Evolutionary conservation across 805 yeast species (phyloP), one percentile per base, ranked within the genome.

Genomic region (Wickerhamiella qilinensis): DNA sequence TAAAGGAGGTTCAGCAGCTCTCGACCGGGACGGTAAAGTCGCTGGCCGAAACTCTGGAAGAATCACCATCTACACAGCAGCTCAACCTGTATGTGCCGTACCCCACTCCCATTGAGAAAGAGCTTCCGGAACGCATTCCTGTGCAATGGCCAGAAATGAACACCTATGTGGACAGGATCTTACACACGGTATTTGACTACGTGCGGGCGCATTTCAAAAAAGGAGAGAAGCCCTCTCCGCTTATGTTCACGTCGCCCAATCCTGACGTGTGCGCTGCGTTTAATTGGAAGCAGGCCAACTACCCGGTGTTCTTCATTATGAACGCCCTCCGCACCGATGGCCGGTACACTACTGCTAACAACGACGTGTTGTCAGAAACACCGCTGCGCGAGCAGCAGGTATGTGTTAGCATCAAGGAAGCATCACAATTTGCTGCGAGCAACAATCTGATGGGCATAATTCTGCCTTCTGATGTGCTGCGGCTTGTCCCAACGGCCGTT

Each of bases 201-300:
- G 86, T 78, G 20, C 71, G 77, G 27, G 53, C 54, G 25, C 43
- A 49, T 48, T 60, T 57, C 20, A 38, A 43, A 20, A 33, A 36
- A 1, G 43, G 41, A 30, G 25, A 52, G 9, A 37, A 41, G 12
- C 37, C 49, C 34, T 64, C 94, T 42, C 75, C 93, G 1, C 62
- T 91, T 32, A 75, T 88, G 8, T 82, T 91, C 57, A 73, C 93
- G 11, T 83, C 95, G 1, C 72, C 80, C 40, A 84, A 85, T 57
- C 80, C 94, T 25, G 72, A 75, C 34, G 83, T 85, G n/a, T 91
- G 97, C 59, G 83, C 94, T 9, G 80, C 84, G 34, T 61, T 91
- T 49, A 91, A 91, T 59, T 91, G 98, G 98, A 91, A 91, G 58
- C 98, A 91, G 59, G 97, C 98, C 12, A 88, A 88, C 56, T 91